Evolutionary conservation across 805 yeast genomes (phyloP).

Genomic region (Jamesozyma rosinii): DNA sequence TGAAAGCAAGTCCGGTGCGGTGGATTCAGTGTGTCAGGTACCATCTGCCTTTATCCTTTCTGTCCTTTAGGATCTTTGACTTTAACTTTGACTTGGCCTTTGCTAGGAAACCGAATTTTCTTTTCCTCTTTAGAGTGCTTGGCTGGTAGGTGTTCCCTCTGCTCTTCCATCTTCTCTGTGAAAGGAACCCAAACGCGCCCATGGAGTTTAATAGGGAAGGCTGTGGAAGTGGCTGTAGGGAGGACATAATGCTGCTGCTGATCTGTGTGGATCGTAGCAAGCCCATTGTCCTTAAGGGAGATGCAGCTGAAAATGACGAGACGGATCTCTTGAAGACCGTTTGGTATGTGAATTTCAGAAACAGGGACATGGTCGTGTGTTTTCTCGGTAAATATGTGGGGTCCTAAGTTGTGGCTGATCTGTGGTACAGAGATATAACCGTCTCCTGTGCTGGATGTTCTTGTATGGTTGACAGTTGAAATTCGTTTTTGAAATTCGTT

Average conservation of each 20-base stretch:
- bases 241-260: background rate
- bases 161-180: slow-evolving; percentile 57
- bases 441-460: no score
- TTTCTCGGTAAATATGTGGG: background rate
- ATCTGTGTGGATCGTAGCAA: slow-evolving; percentile 2
- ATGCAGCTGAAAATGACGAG: background rate
- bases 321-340: background rate
- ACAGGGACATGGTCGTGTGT: background rate
- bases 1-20: no score
- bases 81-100: slow-evolving; percentile 70
- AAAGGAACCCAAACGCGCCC: slow-evolving; percentile 4
- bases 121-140: slow-evolving; percentile 78
- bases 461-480: no score
- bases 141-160: slow-evolving; percentile 96
- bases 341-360: background rate
- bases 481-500: no score
- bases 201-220: background rate
- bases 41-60: slow-evolving; percentile 91
- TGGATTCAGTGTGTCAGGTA: slow-evolving; percentile 66
- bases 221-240: background rate
- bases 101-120: slow-evolving; percentile 82
- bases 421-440: no score
- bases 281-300: slow-evolving; percentile 18
- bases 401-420: no score
- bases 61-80: slow-evolving; percentile 63